Base-by-base conservation (phyloP, 2,329 filamentous ascomycete genomes). In the Pseudofabraea citricarpa region DNA sequence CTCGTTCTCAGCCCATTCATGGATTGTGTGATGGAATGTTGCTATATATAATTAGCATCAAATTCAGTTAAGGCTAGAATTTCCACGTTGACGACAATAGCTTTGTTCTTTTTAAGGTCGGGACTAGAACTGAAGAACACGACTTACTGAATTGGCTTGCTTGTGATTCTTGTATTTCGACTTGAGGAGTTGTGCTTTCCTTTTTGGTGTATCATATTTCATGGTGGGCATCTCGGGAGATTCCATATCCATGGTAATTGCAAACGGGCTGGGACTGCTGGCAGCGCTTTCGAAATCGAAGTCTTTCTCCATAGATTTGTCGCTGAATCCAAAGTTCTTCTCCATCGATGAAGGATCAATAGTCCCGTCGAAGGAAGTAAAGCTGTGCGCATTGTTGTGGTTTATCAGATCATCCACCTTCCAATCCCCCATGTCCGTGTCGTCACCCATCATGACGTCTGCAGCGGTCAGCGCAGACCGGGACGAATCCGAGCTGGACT, bases 281-380 rank as follows among this genome's bases (percentile, higher is more conserved):
- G 75, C 73, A 7, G 73, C 73, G 52, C 75, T 78, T 13, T 75
- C 72, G 55, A 83, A 81, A 50, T 79, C 74, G 52, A 81, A 78
- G 37, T 69, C 64, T 36, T 66, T 64, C 41, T 72, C 66, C 66
- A 74, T 70, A 40, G 68, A 67, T 51, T 66, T 66, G 46, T 73
- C 71, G 44, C 57, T 64, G 40, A 69, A 61, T 5, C 62, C 59
- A 44, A 64, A 60, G 45, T 63, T 61, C 16, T 52, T 55, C 31
- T 57, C 57, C 40, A 61, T 60, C 2, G 56, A 47, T 10, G 62
- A 58, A n/a, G 64, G 64, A 40, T 67, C 59, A 29, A 67, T 64
- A 15, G 57, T 66, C 23, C 53, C 62, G 36, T 58, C 56, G 44
- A 53, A 64, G 44, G 64, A 65, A 22, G 59, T 56, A 51, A 66